Evolutionary conservation across 2,329 filamentous ascomycete species (phyloP), one percentile per base, ranked within the genome.

Genomic region (Ceratocystis destructans): DNA sequence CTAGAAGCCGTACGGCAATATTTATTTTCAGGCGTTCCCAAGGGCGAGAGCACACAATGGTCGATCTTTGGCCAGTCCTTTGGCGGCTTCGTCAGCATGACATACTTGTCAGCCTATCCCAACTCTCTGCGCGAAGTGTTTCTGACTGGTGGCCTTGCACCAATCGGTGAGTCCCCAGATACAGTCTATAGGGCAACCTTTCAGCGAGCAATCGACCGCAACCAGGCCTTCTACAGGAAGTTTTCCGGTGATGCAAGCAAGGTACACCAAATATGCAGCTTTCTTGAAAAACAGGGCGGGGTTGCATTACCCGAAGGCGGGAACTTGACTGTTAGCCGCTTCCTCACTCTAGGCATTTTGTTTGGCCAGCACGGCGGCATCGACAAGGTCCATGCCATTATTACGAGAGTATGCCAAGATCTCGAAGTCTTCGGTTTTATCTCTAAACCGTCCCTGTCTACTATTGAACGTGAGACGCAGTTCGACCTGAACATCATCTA

Each of bases 11-110:
- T 97, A 41, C 84, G 93, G 4, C 82, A 85, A 71, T 87, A 82
- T 48, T 78, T 97, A 65, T 94, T 88, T 0, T 77, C 79, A 4
- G 64, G 62, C 8, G 22, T n/a, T 5, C 46, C 64, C 5, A 53
- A 63, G 17, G 78, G 82, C 25, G 83, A 87, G 61, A 85, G 88
- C 73, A 83, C 85, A 73, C 86, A 87, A 73, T 96, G 92, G 93
- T 88, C 86, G 67, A 82, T 94, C 37, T 87, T 96, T 69, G 93
- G 93, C 7, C 93, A 96, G 76, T 92, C 87, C 17, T 97, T 96
- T 74, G 93, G 93, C 48, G 93, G 93, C 0, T 96, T 96, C 75
- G 89, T 91, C 72, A 82, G 81, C 61, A 79, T 90, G 44, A 93
- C 88, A 6, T 97, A 96, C 74, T 82, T 97, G 17, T 94, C 88